Evolutionary conservation across 2,329 filamentous ascomycete genomes (phyloP), one percentile per base, ranked within the genome.

Genomic region (Penicillium sp.): DNA sequence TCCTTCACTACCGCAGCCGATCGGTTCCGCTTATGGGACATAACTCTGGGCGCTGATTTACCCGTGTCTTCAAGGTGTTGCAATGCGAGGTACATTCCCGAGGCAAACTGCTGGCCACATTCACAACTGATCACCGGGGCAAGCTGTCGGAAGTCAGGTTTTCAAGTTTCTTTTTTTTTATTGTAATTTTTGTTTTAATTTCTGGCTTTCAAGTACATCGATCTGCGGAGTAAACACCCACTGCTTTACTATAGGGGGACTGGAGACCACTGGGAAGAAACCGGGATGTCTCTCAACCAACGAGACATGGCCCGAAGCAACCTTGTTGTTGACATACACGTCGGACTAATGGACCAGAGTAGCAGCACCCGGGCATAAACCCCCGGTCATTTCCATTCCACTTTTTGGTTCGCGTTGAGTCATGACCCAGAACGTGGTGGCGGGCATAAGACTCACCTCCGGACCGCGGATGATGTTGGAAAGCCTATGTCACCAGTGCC

Each of bases 51-150:
- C 26, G 26, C 26, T 48, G 21, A 13, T 16, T 48, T 5, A 31
- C 29, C 29, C 29, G 29, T 14, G 29, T 3, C 10, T 31, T 21
- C 24, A 48, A 14, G 48, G 48, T 52, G 37, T 48, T 47, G 52
- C 58, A 57, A 61, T 60, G 60, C 53, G 57, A 63, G 61, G 60
- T 61, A 62, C 58, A 61, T 43, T 51, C 53, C 61, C 57, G 48
- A 58, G 54, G 47, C 43, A 37, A 48, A 56, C 21, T 53, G 54
- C 55, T 63, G 39, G 62, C n/a, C 58, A 55, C 31, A 33, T 63
- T 63, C 55, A 21, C 39, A 64, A 64, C 33, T 44, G 39, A 53
- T 35, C 53, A 39, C 35, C 48, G 31, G 11, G 52, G 21, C 45
- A 22, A 24, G 16, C 24, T 31, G 44, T 22, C 39, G 26, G 11